phyloP scores from a whole-genome alignment of 1,139 yeast species.

The Pneumocystis wakefieldiae region DNA sequence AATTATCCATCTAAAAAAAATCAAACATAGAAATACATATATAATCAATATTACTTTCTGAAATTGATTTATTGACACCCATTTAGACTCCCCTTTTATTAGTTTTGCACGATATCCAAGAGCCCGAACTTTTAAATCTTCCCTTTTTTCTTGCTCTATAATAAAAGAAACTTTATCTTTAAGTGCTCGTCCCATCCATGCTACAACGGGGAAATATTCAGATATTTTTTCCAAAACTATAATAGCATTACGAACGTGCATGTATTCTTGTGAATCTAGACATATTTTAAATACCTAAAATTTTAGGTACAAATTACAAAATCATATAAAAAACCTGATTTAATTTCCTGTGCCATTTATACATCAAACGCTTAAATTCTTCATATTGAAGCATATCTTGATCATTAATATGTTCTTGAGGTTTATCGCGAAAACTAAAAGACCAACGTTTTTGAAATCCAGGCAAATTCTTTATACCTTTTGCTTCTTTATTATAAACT shows the following conservation, averaged over 20 bases:
- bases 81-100: conserved; percentile 2
- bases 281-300: conserved; percentile 30
- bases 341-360: conserved; percentile 41
- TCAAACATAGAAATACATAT: not conserved
- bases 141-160: conserved; percentile 44
- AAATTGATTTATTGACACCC: not conserved
- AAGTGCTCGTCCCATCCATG: conserved; percentile 48
- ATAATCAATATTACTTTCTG: not conserved
- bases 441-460: conserved; percentile 13
- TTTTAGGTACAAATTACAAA: not conserved
- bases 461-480: conserved; percentile 20
- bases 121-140: conserved; percentile 48
- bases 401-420: conserved; percentile 11
- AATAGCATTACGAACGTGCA: conserved; percentile 69
- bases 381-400: conserved; percentile 22
- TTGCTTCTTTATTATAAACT: conserved; percentile 21
- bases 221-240: conserved; percentile 58
- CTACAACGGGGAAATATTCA: conserved; percentile 52
- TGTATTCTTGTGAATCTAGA: conserved; percentile 47
- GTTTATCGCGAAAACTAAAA: conserved; percentile 2
- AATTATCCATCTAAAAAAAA: not conserved
- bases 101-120: conserved; percentile 12
- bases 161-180: conserved; percentile 37
- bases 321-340: conserved; percentile 20
- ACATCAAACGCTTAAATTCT: conserved; percentile 33